Conservation (phyloP, 345 rosid genomes). For the Mallotus nudiflorus region DNA sequence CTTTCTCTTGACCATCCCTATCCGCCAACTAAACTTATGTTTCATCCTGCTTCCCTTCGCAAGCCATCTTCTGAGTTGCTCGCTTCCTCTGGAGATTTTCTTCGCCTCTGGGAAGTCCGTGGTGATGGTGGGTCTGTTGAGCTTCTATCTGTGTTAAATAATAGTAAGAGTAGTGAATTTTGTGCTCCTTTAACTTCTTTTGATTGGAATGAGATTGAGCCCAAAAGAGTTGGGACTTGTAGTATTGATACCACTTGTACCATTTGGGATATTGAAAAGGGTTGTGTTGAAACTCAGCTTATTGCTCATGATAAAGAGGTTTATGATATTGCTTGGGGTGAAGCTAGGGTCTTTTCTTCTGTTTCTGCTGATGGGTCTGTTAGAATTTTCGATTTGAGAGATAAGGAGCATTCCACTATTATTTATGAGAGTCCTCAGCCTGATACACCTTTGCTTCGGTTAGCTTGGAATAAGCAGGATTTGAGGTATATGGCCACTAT, state of each 20-base stretch:
- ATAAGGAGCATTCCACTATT: constrained; percentile 76
- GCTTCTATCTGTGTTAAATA: constrained; percentile 61
- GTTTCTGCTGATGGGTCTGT: constrained; percentile 86
- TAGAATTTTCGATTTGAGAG: constrained; percentile 69
- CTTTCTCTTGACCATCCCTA: constrained; percentile 74
- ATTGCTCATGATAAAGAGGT: constrained; percentile 88
- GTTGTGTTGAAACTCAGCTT: constrained; percentile 80
- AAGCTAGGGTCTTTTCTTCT: constrained; percentile 70
- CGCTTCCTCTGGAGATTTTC: constrained; percentile 83
- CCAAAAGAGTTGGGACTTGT: constrained; percentile 81
- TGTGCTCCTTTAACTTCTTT: constrained; percentile 88
- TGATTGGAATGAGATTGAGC: constrained; percentile 95
- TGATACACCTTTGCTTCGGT: constrained; percentile 64
- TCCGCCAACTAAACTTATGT: constrained; percentile 85
- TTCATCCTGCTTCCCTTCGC: constrained; percentile 50
- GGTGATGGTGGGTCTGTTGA: constrained; percentile 46
- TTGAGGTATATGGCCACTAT: constrained; percentile 76
- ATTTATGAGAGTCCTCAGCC: constrained; percentile 82
- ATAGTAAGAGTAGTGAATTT: constrained; percentile 68
- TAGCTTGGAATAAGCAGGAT: constrained; percentile 90
- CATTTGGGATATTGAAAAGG: constrained; percentile 86
- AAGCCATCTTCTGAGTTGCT: constrained; percentile 44
- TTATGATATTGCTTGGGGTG: constrained; percentile 85
- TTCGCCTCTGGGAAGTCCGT: constrained; percentile 68
- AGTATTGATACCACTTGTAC: constrained; percentile 96